phyloP scores from a whole-genome alignment of 257 asterid genomes.

The Solanum gandarillasii region DNA sequence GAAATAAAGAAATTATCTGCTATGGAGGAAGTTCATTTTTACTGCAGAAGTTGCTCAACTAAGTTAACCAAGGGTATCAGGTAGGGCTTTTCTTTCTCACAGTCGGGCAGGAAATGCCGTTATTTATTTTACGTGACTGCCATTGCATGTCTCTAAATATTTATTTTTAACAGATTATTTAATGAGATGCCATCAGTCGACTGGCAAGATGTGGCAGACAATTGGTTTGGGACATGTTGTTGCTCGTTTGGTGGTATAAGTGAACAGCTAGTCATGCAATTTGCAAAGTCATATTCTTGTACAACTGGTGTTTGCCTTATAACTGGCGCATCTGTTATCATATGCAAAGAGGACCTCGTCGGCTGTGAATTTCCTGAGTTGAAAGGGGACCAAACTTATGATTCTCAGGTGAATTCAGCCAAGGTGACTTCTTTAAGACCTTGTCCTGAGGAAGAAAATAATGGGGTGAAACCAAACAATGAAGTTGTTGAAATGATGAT shows the following conservation, averaged over 20 bases:
- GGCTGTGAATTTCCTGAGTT: conserved; percentile 35
- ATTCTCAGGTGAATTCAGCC: conserved; percentile 11
- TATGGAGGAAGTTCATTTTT: conserved; percentile 60
- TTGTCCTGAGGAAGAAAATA: conserved; percentile 9
- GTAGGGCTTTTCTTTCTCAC: conserved; percentile 25
- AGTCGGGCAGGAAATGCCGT: not conserved
- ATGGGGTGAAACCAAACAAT: not conserved
- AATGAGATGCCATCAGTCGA: conserved; percentile 85
- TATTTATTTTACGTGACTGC: not conserved
- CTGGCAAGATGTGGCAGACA: conserved; percentile 93
- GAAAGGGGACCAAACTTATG: conserved; percentile 7
- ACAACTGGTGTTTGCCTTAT: conserved; percentile 63
- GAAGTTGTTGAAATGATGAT: conserved; percentile 11
- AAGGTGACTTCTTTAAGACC: not conserved
- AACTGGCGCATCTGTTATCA: conserved; percentile 51
- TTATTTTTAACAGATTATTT: conserved; percentile 30
- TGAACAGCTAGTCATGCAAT: conserved; percentile 64
- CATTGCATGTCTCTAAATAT: not conserved
- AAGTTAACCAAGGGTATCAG: conserved; percentile 64
- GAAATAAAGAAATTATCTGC: conserved; percentile 59
- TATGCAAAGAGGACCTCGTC: conserved; percentile 53
- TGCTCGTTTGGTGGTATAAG: conserved; percentile 84
- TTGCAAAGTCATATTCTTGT: conserved; percentile 56
- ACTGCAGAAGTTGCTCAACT: conserved; percentile 75
- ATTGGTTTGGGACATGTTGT: conserved; percentile 97